These are phyloP conservation scores for Apostasia ramifera DNA, from an alignment of 106 monocot species.

Conservation along the genomic window DNA sequence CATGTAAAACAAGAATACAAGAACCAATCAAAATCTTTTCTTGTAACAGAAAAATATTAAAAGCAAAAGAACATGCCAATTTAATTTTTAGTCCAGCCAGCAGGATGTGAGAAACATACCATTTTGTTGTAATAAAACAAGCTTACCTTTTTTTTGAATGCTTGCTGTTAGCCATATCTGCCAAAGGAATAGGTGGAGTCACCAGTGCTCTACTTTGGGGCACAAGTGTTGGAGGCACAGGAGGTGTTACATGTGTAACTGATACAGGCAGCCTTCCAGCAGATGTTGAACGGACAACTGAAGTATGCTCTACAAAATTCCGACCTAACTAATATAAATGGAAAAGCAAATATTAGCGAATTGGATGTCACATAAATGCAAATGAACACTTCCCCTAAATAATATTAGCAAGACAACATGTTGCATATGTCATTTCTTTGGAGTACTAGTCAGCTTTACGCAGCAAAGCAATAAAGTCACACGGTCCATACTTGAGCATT, in stretches of 20 bases:
- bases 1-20: neutral
- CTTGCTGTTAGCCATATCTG: slow-evolving; percentile 30
- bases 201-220: slow-evolving; percentile 51
- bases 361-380: neutral
- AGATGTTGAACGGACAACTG: slow-evolving; percentile 36
- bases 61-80: neutral
- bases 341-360: neutral
- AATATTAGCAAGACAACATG: no score
- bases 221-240: slow-evolving; percentile 11
- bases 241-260: neutral
- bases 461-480: no score
- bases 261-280: slow-evolving; percentile 4
- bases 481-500: no score
- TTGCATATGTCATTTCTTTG: no score
- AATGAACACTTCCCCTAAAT: no score
- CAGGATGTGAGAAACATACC: neutral
- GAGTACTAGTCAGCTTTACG: no score
- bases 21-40: neutral
- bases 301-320: slow-evolving; percentile 12
- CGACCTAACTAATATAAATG: neutral
- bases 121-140: neutral
- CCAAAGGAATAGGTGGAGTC: slow-evolving; percentile 48
- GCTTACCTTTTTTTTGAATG: slow-evolving; percentile 42
- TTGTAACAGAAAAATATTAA: neutral
- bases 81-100: neutral